Base-by-base conservation (phyloP, 1,284 basidiomycete genomes). In the Moesziomyces globuligerus region DNA sequence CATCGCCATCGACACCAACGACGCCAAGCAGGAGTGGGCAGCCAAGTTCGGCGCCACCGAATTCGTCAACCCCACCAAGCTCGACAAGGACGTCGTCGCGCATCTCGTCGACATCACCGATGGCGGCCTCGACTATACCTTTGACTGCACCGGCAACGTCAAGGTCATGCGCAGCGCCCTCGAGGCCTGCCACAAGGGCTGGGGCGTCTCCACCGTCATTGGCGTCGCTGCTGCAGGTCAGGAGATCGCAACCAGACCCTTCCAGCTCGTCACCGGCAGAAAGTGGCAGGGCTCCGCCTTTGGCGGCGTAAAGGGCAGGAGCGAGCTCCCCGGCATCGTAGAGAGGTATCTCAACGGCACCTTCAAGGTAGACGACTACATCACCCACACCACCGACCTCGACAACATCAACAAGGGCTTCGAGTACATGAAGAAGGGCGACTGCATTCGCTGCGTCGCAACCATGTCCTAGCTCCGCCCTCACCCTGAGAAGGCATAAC, bases 271-370 rank as follows among this genome's bases (percentile, higher is more conserved):
- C 26, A 98, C 96, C 49, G 96, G 96, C 57, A 90, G 96, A 93
- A 90, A 89, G 55, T 98, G 96, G 95, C 90, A 94, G 80, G 96
- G 96, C 42, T 87, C 88, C 40, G 96, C 96, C 0, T 99, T 98
- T 77, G 96, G 96, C 72, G 96, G 96, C 67, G 94, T 98, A 73
- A 98, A 98, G 86, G 96, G 95, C 40, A 89, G 95, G 58, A 93
- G 94, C 36, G 94, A 98, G 84, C 60, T 76, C 51, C 78, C 79
- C 6, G 80, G 78, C 23, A 43, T 81, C 25, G 74, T 79, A 6
- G 71, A 82, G 6, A 68, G 83, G 39, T 82, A 82, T 57, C 50
- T 82, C 49, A 62, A 76, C 25, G 76, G 76, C 49, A 74, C 77
- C 32, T 82, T 84, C 57, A 75, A 75, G 56, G 78, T 84, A 41